phyloP scores from a whole-genome alignment of 345 rosid species.

The Eutrema japonicum region DNA sequence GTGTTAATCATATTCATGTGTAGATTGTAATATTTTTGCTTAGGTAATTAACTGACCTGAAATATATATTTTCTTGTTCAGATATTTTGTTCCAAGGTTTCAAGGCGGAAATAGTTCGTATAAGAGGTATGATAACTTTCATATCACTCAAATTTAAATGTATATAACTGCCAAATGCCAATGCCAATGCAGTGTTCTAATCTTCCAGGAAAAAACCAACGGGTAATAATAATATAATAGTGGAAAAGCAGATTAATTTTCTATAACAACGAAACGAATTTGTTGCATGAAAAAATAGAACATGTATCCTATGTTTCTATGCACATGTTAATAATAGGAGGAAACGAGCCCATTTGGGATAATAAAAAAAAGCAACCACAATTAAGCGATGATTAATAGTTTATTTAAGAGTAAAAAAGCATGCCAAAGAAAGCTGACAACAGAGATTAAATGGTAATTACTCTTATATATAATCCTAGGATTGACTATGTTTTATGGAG shows the following conservation, averaged over 20 bases:
- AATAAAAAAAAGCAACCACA: too few relatives aligned
- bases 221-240: background rate
- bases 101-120: background rate
- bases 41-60: background rate
- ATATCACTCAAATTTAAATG: background rate
- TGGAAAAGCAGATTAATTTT: background rate
- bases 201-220: background rate
- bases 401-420: slow-evolving; percentile 3
- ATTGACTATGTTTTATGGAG: slow-evolving; percentile 7
- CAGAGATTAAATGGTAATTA: slow-evolving; percentile 20
- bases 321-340: slow-evolving; percentile 6
- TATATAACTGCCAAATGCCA: background rate
- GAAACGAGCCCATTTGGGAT: background rate
- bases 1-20: background rate
- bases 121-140: background rate
- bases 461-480: background rate
- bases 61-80: background rate
- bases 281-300: background rate
- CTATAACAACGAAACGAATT: background rate
- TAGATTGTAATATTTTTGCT: background rate
- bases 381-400: background rate
- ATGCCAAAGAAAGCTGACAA: slow-evolving; percentile 4
- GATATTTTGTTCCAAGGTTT: background rate
- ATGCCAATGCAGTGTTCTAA: too few relatives aligned
- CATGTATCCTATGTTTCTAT: background rate